Conservation (phyloP, 2,329 filamentous ascomycete species). For the Fusarium azukiicola region DNA sequence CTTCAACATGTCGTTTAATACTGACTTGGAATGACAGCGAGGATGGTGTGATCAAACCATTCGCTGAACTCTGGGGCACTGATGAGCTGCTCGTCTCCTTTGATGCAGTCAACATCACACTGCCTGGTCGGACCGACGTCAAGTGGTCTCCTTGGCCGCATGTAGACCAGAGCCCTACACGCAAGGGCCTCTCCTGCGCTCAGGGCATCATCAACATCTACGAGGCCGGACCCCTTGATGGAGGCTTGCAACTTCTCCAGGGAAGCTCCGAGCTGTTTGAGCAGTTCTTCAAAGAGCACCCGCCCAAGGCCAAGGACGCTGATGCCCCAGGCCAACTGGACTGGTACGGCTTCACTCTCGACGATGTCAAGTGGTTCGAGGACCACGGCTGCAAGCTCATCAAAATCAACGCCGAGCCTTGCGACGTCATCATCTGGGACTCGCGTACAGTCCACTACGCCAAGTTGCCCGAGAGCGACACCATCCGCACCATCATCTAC, state of each 20-base stretch:
- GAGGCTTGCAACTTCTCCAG: conserved; percentile 56
- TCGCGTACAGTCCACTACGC: conserved; percentile 65
- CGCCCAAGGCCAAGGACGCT: conserved; percentile 56
- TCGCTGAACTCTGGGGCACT: conserved; percentile 67
- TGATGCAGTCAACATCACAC: conserved; percentile 59
- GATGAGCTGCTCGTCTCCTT: conserved; percentile 71
- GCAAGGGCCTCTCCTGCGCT: conserved; percentile 68
- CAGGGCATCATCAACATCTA: conserved; percentile 71
- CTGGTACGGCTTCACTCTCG: no score
- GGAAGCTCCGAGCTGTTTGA: conserved; percentile 43
- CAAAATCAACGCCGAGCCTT: conserved; percentile 64
- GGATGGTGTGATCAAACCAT: conserved; percentile 66
- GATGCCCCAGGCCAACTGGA: conserved; percentile 33
- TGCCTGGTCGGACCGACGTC: conserved; percentile 61
- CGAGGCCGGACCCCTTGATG: conserved; percentile 56
- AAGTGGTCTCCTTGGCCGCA: conserved; percentile 28
- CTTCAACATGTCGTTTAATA: no score
- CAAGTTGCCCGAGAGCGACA: conserved; percentile 58
- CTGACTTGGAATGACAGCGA: conserved; percentile 55
- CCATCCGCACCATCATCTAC: conserved; percentile 62
- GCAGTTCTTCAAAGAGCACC: conserved; percentile 57
- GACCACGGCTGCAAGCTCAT: conserved; percentile 55
- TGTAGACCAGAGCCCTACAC: conserved; percentile 30
- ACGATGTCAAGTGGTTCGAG: conserved; percentile 57
- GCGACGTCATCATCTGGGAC: conserved; percentile 65